These are phyloP conservation scores for Cucumis melo DNA, from an alignment of 306 rosid species.

Conservation along the genomic window DNA sequence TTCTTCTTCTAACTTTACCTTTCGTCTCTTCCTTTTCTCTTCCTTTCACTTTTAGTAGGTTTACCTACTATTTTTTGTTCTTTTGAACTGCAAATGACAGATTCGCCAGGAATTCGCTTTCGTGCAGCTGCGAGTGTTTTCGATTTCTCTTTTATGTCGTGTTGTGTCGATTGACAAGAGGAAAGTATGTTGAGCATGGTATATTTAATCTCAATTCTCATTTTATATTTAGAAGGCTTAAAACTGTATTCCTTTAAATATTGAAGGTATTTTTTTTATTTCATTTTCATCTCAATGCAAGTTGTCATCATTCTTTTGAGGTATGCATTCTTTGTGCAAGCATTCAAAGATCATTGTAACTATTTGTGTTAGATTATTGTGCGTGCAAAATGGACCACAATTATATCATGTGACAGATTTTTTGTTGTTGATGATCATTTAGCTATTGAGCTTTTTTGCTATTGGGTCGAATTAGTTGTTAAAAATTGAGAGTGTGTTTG, in stretches of 20 bases:
- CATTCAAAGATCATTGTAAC: too few species aligned
- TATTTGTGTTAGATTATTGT: not conserved
- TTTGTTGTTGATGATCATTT: not conserved
- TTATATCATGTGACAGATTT: not conserved
- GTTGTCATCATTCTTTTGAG: too few species aligned
- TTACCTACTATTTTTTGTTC: too few species aligned
- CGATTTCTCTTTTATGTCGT: conserved; percentile 13
- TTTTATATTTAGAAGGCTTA: too few species aligned
- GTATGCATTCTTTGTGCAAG: too few species aligned
- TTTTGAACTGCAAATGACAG: conserved; percentile 39
- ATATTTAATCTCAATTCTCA: too few species aligned
- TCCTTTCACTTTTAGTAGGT: too few species aligned
- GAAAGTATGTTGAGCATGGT: conserved; percentile 92
- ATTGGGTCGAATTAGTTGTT: not conserved
- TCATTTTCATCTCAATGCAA: too few species aligned
- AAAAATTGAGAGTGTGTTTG: not conserved
- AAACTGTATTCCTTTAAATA: too few species aligned
- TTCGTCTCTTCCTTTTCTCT: too few species aligned
- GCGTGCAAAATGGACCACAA: not conserved
- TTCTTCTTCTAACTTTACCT: too few species aligned
- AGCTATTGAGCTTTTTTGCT: not conserved
- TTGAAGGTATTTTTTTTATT: too few species aligned
- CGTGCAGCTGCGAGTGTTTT: conserved; percentile 14
- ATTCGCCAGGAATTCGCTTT: conserved; percentile 65
- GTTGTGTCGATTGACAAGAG: conserved; percentile 32